These are phyloP conservation scores for Microcos paniculata DNA, from an alignment of 345 rosid genomes.

Conservation along the genomic window DNA sequence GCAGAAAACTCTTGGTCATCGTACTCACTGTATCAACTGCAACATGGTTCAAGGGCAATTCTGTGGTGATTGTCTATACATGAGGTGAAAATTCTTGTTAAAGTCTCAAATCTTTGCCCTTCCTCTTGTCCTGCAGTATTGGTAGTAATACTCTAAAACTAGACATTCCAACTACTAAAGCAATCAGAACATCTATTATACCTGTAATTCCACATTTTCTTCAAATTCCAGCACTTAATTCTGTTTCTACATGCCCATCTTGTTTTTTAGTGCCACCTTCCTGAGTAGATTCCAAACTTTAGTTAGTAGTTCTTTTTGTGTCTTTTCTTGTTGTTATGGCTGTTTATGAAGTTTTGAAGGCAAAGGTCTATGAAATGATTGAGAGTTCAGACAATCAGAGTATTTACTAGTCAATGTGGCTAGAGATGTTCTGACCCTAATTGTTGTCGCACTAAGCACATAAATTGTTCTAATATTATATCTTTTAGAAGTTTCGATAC, in stretches of 20 bases:
- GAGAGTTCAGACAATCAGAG: background rate
- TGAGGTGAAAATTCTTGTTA: constrained; percentile 51
- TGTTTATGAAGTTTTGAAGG: background rate
- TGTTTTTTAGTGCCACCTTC: background rate
- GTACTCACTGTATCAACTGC: constrained; percentile 71
- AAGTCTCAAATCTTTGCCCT: background rate
- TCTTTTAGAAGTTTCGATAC: background rate
- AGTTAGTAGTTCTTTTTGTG: background rate
- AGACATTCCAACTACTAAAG: background rate
- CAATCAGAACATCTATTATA: background rate
- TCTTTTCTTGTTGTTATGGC: background rate
- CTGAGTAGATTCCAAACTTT: background rate
- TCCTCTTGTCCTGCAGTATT: background rate
- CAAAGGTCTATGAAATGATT: background rate
- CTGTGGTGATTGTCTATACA: constrained; percentile 93
- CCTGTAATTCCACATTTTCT: background rate
- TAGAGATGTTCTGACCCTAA: background rate
- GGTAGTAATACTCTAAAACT: background rate
- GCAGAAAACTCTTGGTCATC: constrained; percentile 94
- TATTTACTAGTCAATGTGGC: background rate
- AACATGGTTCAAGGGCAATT: constrained; percentile 71
- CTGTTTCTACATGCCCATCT: background rate
- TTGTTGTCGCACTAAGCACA: background rate
- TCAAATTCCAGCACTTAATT: background rate
- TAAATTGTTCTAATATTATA: background rate